Evolutionary conservation across 495 filamentous ascomycete species (phyloP).

Genomic region (Polyplosphaeria fusca): DNA sequence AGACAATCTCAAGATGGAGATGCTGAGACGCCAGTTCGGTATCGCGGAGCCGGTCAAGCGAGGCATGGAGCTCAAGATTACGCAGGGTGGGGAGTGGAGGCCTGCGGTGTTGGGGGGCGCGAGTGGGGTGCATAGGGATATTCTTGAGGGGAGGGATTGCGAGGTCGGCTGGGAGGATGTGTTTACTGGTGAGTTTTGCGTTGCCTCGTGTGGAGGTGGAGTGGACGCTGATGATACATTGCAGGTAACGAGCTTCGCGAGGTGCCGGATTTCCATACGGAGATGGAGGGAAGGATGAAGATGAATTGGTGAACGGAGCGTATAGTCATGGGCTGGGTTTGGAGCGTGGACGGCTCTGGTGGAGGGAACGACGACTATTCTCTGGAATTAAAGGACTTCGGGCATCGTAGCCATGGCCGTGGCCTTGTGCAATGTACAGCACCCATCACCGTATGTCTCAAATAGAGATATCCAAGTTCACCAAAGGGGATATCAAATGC

Average conservation of each 20-base stretch:
- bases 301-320: slow-evolving; percentile 64
- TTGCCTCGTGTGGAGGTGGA: background rate
- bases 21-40: slow-evolving; percentile 77
- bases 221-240: slow-evolving; percentile 8
- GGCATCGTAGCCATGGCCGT: too few species aligned
- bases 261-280: slow-evolving; percentile 71
- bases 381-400: too few species aligned
- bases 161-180: slow-evolving; percentile 89
- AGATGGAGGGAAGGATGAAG: slow-evolving; percentile 87
- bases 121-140: slow-evolving; percentile 58
- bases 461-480: too few species aligned
- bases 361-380: too few species aligned
- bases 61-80: slow-evolving; percentile 93
- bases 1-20: slow-evolving; percentile 80
- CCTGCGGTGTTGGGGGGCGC: slow-evolving; percentile 45
- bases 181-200: slow-evolving; percentile 53
- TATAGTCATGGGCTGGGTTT: too few species aligned
- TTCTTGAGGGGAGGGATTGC: slow-evolving; percentile 72
- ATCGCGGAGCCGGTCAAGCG: slow-evolving; percentile 90
- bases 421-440: too few species aligned
- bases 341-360: too few species aligned
- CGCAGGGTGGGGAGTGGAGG: slow-evolving; percentile 56
- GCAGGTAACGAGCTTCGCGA: slow-evolving; percentile 62
- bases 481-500: too few species aligned
- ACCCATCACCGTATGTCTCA: too few species aligned